Base-by-base conservation (phyloP, 2,329 filamentous ascomycete species). In the Microsporum audouinii region DNA sequence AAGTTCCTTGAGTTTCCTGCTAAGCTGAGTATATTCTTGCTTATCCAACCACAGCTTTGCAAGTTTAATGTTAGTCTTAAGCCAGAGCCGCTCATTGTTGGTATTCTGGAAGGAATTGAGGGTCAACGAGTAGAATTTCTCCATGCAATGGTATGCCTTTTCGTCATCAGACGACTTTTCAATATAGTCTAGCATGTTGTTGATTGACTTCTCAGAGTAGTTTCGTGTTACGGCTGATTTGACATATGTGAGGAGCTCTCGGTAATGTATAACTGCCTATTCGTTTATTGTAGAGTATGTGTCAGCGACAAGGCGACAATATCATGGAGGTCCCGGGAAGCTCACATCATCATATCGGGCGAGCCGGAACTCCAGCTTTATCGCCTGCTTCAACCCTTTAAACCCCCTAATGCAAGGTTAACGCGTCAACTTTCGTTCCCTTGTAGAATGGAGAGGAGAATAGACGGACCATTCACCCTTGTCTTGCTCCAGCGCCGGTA, bases 151-250 rank as follows among this genome's bases (percentile, higher is more conserved):
- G 69, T 87, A 88, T 29, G 88, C 86, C 49, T 85, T 84, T 5
- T 85, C 82, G 63, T 85, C 82, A 65, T 87, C 84, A 61, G 87
- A 86, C n/a, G 84, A 88, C 76, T 96, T 97, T 75, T 97, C 92
- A 66, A 99, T 94, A 72, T 88, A 95, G 77, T 97, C 94, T 55
- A 99, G 85, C 87, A 99, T 96, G 74, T 96, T 97, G 77, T 97
- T 97, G 78, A 99, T 96, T 10, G 92, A 97, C 74, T 97, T 97
- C 75, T 99, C 94, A 1, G 94, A 96, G 76, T 97, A 97, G 76
- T 97, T 99, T 65, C 94, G 86, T 45, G 94, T 97, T 55, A 99
- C 92, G 5, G 92, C 92, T 2, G 89, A 95, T 75, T 94, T 96
- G 77, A 97, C 91, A 70, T 97, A 99, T 55, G 91, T 97, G 66